Evolutionary conservation across 1,139 yeast genomes (phyloP).

Genomic region (Diutina catenulata): DNA sequence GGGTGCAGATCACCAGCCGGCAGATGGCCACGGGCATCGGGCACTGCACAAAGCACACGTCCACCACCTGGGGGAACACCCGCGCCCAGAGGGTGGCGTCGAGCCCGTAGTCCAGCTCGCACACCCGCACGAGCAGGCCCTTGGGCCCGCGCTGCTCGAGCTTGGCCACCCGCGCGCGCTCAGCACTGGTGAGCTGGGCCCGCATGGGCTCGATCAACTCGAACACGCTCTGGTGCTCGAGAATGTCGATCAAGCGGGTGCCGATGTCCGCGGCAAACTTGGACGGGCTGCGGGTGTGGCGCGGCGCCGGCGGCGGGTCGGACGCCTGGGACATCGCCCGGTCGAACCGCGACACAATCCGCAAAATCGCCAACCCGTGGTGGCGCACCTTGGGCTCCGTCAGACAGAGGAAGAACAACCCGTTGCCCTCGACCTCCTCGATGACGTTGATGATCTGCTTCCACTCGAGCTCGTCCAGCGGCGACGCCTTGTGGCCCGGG

Average conservation of each 20-base stretch:
- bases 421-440: slow-evolving; percentile 95
- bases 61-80: slow-evolving; percentile 66
- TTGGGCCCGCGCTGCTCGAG: slow-evolving; percentile 38
- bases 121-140: slow-evolving; percentile 58
- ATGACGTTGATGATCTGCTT: slow-evolving; percentile 70
- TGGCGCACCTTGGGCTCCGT: slow-evolving; percentile 70
- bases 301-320: slow-evolving; percentile 13
- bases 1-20: slow-evolving; percentile 81
- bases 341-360: slow-evolving; percentile 76
- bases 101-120: slow-evolving; percentile 88
- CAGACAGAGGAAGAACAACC: slow-evolving; percentile 80
- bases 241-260: slow-evolving; percentile 63
- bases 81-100: slow-evolving; percentile 95
- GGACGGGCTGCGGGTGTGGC: slow-evolving; percentile 50
- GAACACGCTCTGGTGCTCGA: slow-evolving; percentile 59
- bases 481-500: slow-evolving; percentile 9
- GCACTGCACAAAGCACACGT: slow-evolving; percentile 64
- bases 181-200: slow-evolving; percentile 69
- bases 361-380: slow-evolving; percentile 61
- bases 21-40: slow-evolving; percentile 93
- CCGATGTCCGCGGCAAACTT: slow-evolving; percentile 74
- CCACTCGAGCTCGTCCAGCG: slow-evolving; percentile 63
- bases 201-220: slow-evolving; percentile 51
- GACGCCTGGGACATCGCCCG: slow-evolving; percentile 54
- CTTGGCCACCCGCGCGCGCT: slow-evolving; percentile 58